Percentiles rank a stretch among this genome's conserved stretches.
Evolutionary conservation across 352 stramenopile genomes (phyloP).

Genomic region (Phytophthora lateralis): DNA sequence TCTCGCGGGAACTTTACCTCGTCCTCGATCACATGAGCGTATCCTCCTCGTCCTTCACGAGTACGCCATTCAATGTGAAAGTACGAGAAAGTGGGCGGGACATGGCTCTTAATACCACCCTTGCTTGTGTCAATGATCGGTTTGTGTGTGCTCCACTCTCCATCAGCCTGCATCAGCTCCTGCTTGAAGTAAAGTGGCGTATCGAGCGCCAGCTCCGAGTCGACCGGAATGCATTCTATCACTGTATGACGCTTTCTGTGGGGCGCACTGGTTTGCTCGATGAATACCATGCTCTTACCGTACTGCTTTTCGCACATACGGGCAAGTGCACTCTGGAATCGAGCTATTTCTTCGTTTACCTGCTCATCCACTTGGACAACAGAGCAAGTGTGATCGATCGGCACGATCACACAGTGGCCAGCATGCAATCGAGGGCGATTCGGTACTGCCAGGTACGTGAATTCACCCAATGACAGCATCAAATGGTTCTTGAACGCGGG

Average conservation of each 20-base stretch:
- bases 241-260: conserved; percentile 66
- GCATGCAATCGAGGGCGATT: conserved; percentile 59
- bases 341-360: conserved; percentile 62
- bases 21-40: conserved; percentile 86
- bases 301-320: conserved; percentile 66
- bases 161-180: conserved; percentile 74
- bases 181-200: conserved; percentile 86
- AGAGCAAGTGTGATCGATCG: conserved; percentile 71
- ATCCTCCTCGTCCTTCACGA: conserved; percentile 49
- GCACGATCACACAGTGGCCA: conserved; percentile 77
- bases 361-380: conserved; percentile 67
- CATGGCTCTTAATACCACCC: conserved; percentile 59
- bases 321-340: conserved; percentile 64
- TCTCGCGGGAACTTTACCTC: conserved; percentile 73
- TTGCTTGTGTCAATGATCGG: conserved; percentile 80
- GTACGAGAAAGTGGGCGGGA: conserved; percentile 82
- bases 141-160: conserved; percentile 83
- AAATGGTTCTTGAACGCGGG: conserved; percentile 80
- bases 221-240: conserved; percentile 85
- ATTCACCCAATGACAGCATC: conserved; percentile 79
- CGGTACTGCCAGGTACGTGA: conserved; percentile 75
- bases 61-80: conserved; percentile 85
- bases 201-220: conserved; percentile 60
- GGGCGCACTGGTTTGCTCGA: conserved; percentile 78
- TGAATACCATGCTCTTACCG: conserved; percentile 69